Base-by-base conservation (phyloP, 2,329 filamentous ascomycete species). In the Aureobasidium sp. region DNA sequence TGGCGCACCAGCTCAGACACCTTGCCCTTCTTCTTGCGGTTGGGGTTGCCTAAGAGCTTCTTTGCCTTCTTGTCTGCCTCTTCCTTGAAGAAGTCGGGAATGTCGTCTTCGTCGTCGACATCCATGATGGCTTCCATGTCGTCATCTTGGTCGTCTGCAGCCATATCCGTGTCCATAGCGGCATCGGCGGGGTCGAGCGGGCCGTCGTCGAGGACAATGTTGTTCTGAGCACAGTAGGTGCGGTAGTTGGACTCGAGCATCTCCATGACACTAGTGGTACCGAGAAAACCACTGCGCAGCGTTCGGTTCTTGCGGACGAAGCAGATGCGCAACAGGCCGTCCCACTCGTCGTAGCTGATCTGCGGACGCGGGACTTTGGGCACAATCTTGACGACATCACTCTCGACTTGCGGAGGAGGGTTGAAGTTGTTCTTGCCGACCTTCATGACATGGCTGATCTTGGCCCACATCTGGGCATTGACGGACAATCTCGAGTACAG, bases 371-470 rank as follows among this genome's bases (percentile, higher is more conserved):
- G 91, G 41, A 84, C 82, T 78, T 97, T 95, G 25, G 91, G 91
- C 71, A 93, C 90, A 67, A 97, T 88, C 64, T 92, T 84, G 52
- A 97, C 91, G 7, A 97, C 92, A 63, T 88, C 92, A 8, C 86
- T 90, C 76, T 99, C 94, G 63, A 99, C 94, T 70, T 91, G 85
- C 9, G 94, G 94, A 0, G 94, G 93, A 0, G 94, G 94, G 65
- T 90, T 91, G 82, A 97, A 99, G 78, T 97, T 97, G 76, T 95
- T 94, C 76, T 88, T 89, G 66, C 92, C 91, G 49, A 97, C 93
- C 78, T 96, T 96, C 87, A 96, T 90, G 68, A 96, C 86, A 69
- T 79, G 82, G 27, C 79, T 81, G 56, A 88, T 85, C 69, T 85
- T 87, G 9, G 87, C 85, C 85, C 89, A 97, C 82, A 97, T 96